These are phyloP conservation scores for Aspergillus puulaauensis DNA, from an alignment of 2,329 filamentous ascomycete genomes.

Conservation along the genomic window DNA sequence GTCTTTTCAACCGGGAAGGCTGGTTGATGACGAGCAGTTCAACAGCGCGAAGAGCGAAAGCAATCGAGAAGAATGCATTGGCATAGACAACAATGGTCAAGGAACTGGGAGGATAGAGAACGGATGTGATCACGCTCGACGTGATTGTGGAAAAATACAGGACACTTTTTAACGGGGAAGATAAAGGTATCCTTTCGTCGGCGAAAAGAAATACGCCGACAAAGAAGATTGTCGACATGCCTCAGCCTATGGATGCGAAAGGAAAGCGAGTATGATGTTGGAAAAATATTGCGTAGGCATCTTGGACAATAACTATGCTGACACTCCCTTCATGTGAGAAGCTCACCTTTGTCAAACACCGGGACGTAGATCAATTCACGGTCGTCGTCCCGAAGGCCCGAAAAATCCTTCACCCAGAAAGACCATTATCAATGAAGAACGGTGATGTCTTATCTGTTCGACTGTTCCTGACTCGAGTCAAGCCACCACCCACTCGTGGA, in stretches of 20 bases:
- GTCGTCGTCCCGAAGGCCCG: neutral
- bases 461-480: neutral
- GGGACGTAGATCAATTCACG: neutral
- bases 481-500: too few relatives aligned
- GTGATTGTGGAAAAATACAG: constrained; percentile 6
- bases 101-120: constrained; percentile 10
- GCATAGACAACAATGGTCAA: constrained; percentile 12
- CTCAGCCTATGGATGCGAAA: neutral
- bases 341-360: neutral
- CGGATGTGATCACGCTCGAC: constrained; percentile 10
- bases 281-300: neutral
- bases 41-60: constrained; percentile 14
- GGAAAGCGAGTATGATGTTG: neutral
- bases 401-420: neutral
- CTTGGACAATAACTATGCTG: neutral
- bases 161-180: neutral
- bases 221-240: constrained; percentile 9
- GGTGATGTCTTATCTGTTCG: neutral
- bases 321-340: neutral
- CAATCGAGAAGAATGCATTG: constrained; percentile 17
- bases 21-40: constrained; percentile 15
- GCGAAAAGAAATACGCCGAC: constrained; percentile 10
- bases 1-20: constrained; percentile 7
- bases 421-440: neutral
- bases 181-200: constrained; percentile 7